A percentile compares a stretch with the other conserved stretches of the same genome.
phyloP scores from a whole-genome alignment of 1,284 basidiomycete species.

The Tilletiopsis washingtonensis region DNA sequence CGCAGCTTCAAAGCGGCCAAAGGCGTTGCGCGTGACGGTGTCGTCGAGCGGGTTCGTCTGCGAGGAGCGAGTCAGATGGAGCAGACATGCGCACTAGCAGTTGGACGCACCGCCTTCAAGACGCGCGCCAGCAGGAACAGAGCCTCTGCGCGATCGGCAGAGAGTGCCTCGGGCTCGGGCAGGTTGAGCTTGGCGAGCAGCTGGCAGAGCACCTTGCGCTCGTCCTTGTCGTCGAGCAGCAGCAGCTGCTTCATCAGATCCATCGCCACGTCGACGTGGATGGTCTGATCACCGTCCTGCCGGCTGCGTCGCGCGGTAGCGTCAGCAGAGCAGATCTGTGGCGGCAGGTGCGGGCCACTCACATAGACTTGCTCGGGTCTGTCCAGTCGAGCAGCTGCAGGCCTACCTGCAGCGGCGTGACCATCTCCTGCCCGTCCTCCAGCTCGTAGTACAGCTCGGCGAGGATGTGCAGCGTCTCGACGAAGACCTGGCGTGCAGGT shows the following conservation, averaged over 20 bases:
- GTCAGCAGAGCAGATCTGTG: too few relatives aligned
- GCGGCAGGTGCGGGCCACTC: too few relatives aligned
- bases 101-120: constrained; percentile 8
- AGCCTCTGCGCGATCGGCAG: constrained; percentile 48
- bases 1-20: constrained; percentile 60
- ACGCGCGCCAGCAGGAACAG: constrained; percentile 17
- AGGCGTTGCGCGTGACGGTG: constrained; percentile 61
- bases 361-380: constrained; percentile 73
- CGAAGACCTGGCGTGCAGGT: constrained; percentile 58
- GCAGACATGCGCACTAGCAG: too few relatives aligned
- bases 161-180: constrained; percentile 59
- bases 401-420: constrained; percentile 70
- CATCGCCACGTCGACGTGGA: constrained; percentile 72
- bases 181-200: constrained; percentile 70
- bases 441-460: constrained; percentile 65
- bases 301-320: too few relatives aligned
- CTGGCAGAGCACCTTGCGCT: constrained; percentile 72
- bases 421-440: constrained; percentile 68
- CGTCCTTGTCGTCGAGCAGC: constrained; percentile 57
- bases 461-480: constrained; percentile 66
- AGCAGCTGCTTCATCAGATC: constrained; percentile 61
- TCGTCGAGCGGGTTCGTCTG: constrained; percentile 50
- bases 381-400: constrained; percentile 87
- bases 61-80: not conserved
- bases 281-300: constrained; percentile 51